phyloP scores from a whole-genome alignment of 129 eudicot species.

The Flaveria brownii region DNA sequence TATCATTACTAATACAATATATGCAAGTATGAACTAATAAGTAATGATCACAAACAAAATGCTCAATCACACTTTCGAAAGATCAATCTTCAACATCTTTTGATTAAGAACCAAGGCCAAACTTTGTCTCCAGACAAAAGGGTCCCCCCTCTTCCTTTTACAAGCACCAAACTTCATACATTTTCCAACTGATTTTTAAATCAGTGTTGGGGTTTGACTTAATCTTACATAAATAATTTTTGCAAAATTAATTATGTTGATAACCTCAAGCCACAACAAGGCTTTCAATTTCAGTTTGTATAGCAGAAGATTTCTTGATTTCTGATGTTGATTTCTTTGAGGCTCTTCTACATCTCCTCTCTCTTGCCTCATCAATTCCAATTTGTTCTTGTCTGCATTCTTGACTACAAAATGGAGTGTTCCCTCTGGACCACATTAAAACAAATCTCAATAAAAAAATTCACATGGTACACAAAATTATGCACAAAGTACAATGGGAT shows the following conservation, averaged over 20 bases:
- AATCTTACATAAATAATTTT: neutral
- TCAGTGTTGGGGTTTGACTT: neutral
- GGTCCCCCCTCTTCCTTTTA: neutral
- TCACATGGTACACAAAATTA: neutral
- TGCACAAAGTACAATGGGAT: constrained; percentile 15
- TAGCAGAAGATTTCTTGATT: constrained; percentile 23
- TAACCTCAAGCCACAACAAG: constrained; percentile 12
- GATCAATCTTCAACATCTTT: neutral
- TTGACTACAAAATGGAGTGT: constrained; percentile 84
- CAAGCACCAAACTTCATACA: constrained; percentile 10
- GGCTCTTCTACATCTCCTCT: constrained; percentile 48
- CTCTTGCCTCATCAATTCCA: constrained; percentile 66
- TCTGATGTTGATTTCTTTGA: constrained; percentile 25
- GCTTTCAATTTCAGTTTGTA: constrained; percentile 15
- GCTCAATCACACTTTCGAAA: neutral
- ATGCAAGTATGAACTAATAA: too few species aligned
- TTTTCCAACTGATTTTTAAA: neutral
- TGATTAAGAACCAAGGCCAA: neutral
- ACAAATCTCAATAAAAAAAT: neutral
- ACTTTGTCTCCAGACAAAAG: neutral
- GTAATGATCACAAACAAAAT: neutral
- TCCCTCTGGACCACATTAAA: constrained; percentile 59
- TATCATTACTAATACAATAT: too few species aligned
- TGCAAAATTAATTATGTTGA: neutral
- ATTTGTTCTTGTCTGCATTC: constrained; percentile 91